Conservation (phyloP, 441 rosid species). For the Mallotus japonicus region DNA sequence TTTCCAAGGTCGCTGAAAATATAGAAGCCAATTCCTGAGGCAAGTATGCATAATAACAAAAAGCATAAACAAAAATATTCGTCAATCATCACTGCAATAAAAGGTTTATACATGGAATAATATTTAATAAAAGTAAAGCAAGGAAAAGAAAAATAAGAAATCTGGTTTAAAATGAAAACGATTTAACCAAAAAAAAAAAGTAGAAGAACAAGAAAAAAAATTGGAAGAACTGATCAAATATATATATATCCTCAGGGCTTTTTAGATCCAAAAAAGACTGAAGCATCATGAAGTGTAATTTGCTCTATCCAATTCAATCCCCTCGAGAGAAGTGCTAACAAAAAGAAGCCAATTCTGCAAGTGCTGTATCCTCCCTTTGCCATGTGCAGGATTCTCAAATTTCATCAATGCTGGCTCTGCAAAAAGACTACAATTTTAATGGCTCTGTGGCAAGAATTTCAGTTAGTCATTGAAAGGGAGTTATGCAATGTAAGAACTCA, state of each 20-base stretch:
- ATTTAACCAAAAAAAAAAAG: background rate
- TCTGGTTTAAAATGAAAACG: background rate
- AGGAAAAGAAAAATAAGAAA: background rate
- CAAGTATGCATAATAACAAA: background rate
- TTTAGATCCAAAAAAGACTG: conserved; percentile 22
- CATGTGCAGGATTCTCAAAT: conserved; percentile 9
- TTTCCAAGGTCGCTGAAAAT: too few species aligned
- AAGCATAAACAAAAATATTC: background rate
- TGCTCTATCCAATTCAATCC: conserved; percentile 31
- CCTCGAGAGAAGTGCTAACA: conserved; percentile 26
- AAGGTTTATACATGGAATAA: conserved; percentile 22
- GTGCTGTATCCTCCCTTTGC: conserved; percentile 20
- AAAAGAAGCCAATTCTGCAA: conserved; percentile 29
- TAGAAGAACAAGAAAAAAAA: background rate
- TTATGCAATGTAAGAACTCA: conserved; percentile 17
- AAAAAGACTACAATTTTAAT: conserved; percentile 12
- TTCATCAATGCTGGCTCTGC: conserved; percentile 33
- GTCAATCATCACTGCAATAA: background rate
- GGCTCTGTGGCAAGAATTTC: background rate
- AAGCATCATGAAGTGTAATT: conserved; percentile 19
- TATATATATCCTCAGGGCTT: conserved; percentile 15
- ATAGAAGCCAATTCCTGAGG: too few species aligned
- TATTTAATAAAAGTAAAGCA: conserved; percentile 11
- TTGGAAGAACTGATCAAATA: background rate
- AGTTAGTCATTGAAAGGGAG: background rate